These are phyloP conservation scores for Astrothelium macrocarpum DNA, from an alignment of 495 filamentous ascomycete genomes.

Conservation along the genomic window DNA sequence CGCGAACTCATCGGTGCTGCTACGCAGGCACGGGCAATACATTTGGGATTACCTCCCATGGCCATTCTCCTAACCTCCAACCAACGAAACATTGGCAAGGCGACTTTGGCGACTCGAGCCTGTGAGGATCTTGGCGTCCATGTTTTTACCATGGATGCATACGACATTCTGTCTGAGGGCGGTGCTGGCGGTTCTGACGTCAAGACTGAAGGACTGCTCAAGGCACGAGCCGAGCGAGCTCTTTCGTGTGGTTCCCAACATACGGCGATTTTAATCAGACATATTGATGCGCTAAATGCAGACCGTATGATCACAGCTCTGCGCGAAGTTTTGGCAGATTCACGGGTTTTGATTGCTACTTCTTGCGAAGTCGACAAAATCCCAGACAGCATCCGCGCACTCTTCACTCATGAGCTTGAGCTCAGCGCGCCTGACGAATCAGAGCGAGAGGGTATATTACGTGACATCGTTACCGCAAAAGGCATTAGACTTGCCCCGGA, in stretches of 20 bases:
- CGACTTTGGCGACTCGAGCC: slow-evolving; percentile 61
- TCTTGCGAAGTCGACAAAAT: slow-evolving; percentile 92
- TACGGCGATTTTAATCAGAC: slow-evolving; percentile 73
- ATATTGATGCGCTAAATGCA: slow-evolving; percentile 82
- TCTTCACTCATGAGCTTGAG: slow-evolving; percentile 95
- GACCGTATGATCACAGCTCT: slow-evolving; percentile 79
- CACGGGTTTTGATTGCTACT: slow-evolving; percentile 78
- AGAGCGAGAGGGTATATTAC: slow-evolving; percentile 79
- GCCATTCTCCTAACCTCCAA: slow-evolving; percentile 81
- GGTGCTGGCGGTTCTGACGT: slow-evolving; percentile 79
- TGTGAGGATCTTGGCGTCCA: slow-evolving; percentile 85
- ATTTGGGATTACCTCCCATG: slow-evolving; percentile 76
- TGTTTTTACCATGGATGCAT: slow-evolving; percentile 79
- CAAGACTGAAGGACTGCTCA: slow-evolving; percentile 82
- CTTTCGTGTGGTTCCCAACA: slow-evolving; percentile 75
- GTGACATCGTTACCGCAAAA: slow-evolving; percentile 63
- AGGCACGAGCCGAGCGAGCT: slow-evolving; percentile 77
- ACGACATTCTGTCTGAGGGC: slow-evolving; percentile 85
- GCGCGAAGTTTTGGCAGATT: slow-evolving; percentile 62
- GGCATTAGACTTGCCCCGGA: slow-evolving; percentile 63
- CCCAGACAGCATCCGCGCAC: slow-evolving; percentile 73
- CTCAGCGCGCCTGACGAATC: slow-evolving; percentile 86
- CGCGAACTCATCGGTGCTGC: slow-evolving; percentile 81
- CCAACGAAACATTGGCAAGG: slow-evolving; percentile 86
- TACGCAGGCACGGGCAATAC: slow-evolving; percentile 76